Conservation (phyloP, 257 asterid species). For the Mentha longifolia region DNA sequence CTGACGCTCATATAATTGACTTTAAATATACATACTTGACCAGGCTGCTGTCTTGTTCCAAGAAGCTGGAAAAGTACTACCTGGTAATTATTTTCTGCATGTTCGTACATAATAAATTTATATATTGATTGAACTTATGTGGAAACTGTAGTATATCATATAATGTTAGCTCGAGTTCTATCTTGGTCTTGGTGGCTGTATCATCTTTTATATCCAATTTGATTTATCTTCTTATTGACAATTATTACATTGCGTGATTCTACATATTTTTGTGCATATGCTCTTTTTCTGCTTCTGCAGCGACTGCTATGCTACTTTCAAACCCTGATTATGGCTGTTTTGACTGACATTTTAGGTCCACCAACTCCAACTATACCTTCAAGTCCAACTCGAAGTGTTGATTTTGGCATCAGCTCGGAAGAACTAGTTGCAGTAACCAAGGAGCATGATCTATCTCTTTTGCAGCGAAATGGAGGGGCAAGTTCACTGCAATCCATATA, state of each 20-base stretch:
- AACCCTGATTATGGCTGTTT: slow-evolving; percentile 21
- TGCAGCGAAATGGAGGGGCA: slow-evolving; percentile 82
- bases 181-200: neutral
- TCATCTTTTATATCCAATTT: neutral
- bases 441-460: slow-evolving; percentile 55
- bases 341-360: slow-evolving; percentile 45
- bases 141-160: neutral
- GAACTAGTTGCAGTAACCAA: slow-evolving; percentile 66
- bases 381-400: slow-evolving; percentile 47
- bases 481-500: slow-evolving; percentile 38
- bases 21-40: slow-evolving; percentile 34
- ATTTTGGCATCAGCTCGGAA: slow-evolving; percentile 68
- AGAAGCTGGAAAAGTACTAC: slow-evolving; percentile 58
- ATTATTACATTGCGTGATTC: neutral
- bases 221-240: neutral
- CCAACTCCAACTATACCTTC: slow-evolving; percentile 46
- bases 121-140: neutral
- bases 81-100: slow-evolving; percentile 47
- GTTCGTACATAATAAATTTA: neutral
- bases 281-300: slow-evolving; percentile 9
- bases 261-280: slow-evolving; percentile 1
- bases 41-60: slow-evolving; percentile 93
- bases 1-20: slow-evolving; percentile 16
- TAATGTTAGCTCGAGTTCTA: neutral
- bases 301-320: neutral